Evolutionary conservation across 1,284 basidiomycete genomes (phyloP).

Genomic region (Grifola frondosa): DNA sequence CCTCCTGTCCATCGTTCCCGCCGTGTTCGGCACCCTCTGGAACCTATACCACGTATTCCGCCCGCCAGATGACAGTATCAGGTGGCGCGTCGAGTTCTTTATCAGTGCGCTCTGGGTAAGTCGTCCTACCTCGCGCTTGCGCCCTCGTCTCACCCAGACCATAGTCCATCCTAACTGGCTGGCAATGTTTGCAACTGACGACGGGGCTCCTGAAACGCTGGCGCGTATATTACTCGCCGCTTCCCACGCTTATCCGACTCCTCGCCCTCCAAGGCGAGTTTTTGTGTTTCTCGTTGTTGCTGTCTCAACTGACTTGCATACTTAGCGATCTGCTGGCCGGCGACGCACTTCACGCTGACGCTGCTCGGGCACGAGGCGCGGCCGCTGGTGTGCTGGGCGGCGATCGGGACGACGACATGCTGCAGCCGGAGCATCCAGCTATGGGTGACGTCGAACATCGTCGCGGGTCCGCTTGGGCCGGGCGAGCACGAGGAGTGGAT

Average conservation of each 20-base stretch:
- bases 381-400: slow-evolving; percentile 77
- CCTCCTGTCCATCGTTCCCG: slow-evolving; percentile 72
- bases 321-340: slow-evolving; percentile 81
- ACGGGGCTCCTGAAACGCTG: slow-evolving; percentile 80
- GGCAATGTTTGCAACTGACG: slow-evolving; percentile 77
- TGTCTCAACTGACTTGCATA: neutral
- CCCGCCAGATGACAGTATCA: slow-evolving; percentile 37
- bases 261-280: slow-evolving; percentile 66
- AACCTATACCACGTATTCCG: slow-evolving; percentile 52
- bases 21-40: slow-evolving; percentile 61
- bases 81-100: slow-evolving; percentile 52
- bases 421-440: slow-evolving; percentile 72
- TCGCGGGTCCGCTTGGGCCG: slow-evolving; percentile 14
- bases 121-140: slow-evolving; percentile 1
- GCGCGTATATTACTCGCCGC: slow-evolving; percentile 78
- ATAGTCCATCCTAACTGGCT: slow-evolving; percentile 77
- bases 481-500: slow-evolving; percentile 36
- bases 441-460: slow-evolving; percentile 83
- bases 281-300: neutral
- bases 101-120: slow-evolving; percentile 69
- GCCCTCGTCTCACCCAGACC: neutral
- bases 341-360: slow-evolving; percentile 74
- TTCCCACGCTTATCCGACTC: slow-evolving; percentile 79
- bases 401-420: slow-evolving; percentile 80
- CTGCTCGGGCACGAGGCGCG: slow-evolving; percentile 61